A percentile compares a stretch with the other conserved stretches of the same genome.
Evolutionary conservation across 2,329 filamentous ascomycete species (phyloP).

Genomic region (Aspergillus sp.): DNA sequence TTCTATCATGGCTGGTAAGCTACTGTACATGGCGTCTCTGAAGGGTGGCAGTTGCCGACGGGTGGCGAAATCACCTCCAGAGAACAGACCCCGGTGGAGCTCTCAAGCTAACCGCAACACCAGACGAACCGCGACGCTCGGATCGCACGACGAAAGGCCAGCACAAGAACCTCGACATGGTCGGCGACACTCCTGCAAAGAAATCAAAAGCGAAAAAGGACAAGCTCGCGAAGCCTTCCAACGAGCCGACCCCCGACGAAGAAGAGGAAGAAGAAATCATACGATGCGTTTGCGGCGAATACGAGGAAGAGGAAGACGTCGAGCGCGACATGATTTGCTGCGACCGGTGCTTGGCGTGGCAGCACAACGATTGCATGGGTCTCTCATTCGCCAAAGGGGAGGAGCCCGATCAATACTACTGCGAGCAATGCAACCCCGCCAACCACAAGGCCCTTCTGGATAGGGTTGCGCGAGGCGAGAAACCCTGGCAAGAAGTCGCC

Average conservation of each 20-base stretch:
- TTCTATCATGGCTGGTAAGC: conserved; percentile 54
- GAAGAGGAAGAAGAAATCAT: conserved; percentile 63
- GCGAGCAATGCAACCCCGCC: conserved; percentile 77
- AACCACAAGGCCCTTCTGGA: conserved; percentile 73
- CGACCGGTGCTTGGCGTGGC: conserved; percentile 87
- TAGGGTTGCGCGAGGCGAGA: conserved; percentile 69
- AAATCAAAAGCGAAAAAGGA: conserved; percentile 40
- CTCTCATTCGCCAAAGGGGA: conserved; percentile 67
- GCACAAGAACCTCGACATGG: conserved; percentile 73
- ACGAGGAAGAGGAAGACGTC: conserved; percentile 73
- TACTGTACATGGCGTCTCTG: conserved; percentile 24
- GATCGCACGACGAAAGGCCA: conserved; percentile 95
- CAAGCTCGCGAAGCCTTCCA: conserved; percentile 38
- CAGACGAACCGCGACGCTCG: conserved; percentile 82
- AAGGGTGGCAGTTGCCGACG: conserved; percentile 3
- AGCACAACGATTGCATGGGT: conserved; percentile 94
- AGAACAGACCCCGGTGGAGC: conserved; percentile 5
- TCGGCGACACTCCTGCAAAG: conserved; percentile 50
- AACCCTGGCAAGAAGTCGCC: conserved; percentile 69
- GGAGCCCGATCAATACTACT: conserved; percentile 77
- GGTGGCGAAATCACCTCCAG: conserved; percentile 1
- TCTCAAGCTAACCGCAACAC: conserved; percentile 21
- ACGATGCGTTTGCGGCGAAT: conserved; percentile 84
- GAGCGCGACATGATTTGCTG: conserved; percentile 93
- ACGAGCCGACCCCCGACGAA: conserved; percentile 35